phyloP scores from a whole-genome alignment of 352 stramenopile genomes.

The Phytophthora sojae region DNA sequence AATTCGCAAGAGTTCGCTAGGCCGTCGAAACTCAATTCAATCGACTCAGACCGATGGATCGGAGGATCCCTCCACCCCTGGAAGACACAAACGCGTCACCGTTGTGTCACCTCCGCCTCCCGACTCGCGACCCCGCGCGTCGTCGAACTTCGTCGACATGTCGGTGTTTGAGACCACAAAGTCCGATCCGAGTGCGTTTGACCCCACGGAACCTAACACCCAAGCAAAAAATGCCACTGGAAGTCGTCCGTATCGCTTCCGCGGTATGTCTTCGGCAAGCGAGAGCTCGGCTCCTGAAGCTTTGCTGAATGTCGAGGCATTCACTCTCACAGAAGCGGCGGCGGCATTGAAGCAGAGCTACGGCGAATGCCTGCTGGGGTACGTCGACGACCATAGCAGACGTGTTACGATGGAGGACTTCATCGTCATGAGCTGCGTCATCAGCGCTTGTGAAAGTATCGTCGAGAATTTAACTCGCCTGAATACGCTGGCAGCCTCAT shows the following conservation, averaged over 20 bases:
- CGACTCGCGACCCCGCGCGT: constrained; percentile 4
- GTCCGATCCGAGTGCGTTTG: constrained; percentile 11
- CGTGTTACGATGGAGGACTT: constrained; percentile 70
- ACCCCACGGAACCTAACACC: constrained; percentile 3
- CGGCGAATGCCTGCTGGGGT: constrained; percentile 55
- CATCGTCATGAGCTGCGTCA: constrained; percentile 78
- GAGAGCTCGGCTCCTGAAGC: constrained; percentile 48
- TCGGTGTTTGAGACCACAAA: constrained; percentile 31
- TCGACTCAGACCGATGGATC: constrained; percentile 16
- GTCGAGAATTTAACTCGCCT: constrained; percentile 61
- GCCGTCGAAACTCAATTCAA: constrained; percentile 25
- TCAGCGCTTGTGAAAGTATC: constrained; percentile 68
- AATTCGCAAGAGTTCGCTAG: constrained; percentile 22
- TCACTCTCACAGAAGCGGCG: constrained; percentile 63
- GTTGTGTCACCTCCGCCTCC: constrained; percentile 17
- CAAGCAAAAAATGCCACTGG: not conserved
- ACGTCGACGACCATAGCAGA: constrained; percentile 36
- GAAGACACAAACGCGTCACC: constrained; percentile 17
- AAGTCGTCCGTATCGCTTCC: constrained; percentile 29
- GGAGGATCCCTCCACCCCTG: constrained; percentile 20
- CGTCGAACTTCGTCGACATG: constrained; percentile 47
- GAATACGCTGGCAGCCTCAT: constrained; percentile 68
- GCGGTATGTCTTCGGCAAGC: constrained; percentile 35
- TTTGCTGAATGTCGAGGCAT: constrained; percentile 66
- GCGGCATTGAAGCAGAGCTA: constrained; percentile 61